Evolutionary conservation across 169 alveolate species (phyloP).

Genomic region (Babesia caballi): DNA sequence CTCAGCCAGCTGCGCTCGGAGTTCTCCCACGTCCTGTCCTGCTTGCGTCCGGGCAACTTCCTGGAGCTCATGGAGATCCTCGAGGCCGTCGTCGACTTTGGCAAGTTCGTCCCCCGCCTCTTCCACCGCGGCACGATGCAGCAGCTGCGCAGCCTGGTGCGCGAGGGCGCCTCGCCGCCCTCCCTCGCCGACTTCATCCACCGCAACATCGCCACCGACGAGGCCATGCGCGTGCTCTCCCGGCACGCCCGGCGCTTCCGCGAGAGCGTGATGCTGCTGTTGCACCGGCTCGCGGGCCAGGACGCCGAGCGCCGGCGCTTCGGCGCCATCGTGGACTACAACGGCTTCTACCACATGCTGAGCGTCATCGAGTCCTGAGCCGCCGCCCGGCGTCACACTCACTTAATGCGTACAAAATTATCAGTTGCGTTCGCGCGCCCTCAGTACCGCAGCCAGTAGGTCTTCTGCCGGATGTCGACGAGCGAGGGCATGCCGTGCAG

Average conservation of each 20-base stretch:
- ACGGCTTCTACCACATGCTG: constrained; percentile 8
- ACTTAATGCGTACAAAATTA: neutral
- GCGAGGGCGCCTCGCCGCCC: constrained; percentile 22
- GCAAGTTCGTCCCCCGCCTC: constrained; percentile 29
- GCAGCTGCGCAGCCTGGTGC: constrained; percentile 13
- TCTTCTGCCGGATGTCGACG: constrained; percentile 73
- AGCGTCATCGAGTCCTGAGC: neutral
- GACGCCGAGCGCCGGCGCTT: constrained; percentile 15
- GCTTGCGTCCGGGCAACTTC: neutral
- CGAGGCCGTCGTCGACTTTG: constrained; percentile 27
- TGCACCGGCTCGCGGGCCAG: constrained; percentile 8
- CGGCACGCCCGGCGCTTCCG: constrained; percentile 27
- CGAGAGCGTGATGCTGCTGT: constrained; percentile 14
- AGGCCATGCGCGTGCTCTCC: neutral
- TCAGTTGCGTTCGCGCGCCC: neutral
- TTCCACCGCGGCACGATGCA: constrained; percentile 19
- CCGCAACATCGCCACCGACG: constrained; percentile 17
- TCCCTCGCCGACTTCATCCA: constrained; percentile 13
- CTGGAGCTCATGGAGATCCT: constrained; percentile 17
- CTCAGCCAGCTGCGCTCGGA: neutral
- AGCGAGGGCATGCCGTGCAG: constrained; percentile 79
- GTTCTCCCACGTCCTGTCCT: neutral
- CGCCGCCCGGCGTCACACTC: neutral
- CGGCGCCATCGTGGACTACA: constrained; percentile 18
- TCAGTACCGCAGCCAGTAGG: constrained; percentile 78